Conservation (phyloP, 1,284 basidiomycete genomes). For the Cerioporus squamosus region DNA sequence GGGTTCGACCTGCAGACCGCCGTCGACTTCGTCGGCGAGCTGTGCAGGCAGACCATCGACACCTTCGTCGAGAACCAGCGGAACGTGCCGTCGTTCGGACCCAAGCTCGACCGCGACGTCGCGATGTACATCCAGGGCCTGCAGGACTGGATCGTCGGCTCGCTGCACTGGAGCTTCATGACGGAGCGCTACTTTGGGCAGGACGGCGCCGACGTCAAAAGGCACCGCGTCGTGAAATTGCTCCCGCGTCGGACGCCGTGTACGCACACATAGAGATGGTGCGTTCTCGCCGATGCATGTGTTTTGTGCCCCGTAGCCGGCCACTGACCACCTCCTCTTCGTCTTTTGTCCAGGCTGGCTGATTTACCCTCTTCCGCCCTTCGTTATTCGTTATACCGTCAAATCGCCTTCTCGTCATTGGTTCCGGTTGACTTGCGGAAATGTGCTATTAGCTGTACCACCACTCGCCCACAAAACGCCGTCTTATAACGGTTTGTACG, state of each 20-base stretch:
- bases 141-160: constrained; percentile 40
- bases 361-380: no score
- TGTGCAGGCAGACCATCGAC: constrained; percentile 38
- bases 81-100: constrained; percentile 37
- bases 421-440: no score
- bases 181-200: constrained; percentile 41
- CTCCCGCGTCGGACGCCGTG: constrained; percentile 17
- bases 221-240: constrained; percentile 33
- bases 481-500: neutral
- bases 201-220: constrained; percentile 34
- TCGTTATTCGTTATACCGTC: no score
- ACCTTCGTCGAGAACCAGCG: constrained; percentile 34
- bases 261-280: neutral
- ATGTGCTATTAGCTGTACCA: no score
- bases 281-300: no score
- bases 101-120: constrained; percentile 35
- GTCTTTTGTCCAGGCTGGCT: no score
- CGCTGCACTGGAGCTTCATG: constrained; percentile 43
- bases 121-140: constrained; percentile 38
- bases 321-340: no score
- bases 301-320: no score
- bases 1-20: constrained; percentile 38
- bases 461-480: no score
- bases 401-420: no score
- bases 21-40: constrained; percentile 40